Conservation (phyloP, 2,329 filamentous ascomycete species). For the Tolypocladium ovalisporum region DNA sequence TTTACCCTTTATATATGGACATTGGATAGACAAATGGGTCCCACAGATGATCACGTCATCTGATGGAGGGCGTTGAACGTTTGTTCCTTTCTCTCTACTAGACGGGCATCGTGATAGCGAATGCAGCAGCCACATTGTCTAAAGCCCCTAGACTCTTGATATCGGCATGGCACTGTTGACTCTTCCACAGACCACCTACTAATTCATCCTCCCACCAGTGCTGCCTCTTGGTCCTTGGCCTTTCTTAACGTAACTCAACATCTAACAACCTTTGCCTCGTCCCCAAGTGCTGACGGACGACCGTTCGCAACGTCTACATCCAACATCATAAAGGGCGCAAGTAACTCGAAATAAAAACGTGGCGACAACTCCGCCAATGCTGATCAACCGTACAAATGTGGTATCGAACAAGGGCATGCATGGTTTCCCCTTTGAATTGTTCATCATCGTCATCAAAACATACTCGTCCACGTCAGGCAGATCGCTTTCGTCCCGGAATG, state of each 20-base stretch:
- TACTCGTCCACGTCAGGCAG: conserved; percentile 2
- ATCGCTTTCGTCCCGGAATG: neutral
- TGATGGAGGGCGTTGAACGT: neutral
- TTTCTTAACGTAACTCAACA: neutral
- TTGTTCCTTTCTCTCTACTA: neutral
- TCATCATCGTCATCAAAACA: conserved; percentile 6
- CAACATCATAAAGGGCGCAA: neutral
- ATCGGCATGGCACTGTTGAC: neutral
- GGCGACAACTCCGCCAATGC: neutral
- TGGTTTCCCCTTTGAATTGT: conserved; percentile 1
- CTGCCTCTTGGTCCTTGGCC: neutral
- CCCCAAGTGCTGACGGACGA: neutral
- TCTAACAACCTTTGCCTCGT: neutral
- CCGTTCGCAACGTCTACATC: neutral
- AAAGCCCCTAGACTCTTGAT: neutral
- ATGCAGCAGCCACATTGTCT: neutral
- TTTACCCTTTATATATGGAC: neutral
- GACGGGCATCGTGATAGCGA: neutral
- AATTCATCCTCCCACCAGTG: neutral
- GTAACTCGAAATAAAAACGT: neutral
- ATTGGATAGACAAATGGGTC: neutral
- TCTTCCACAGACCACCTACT: neutral
- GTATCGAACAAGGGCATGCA: conserved; percentile 14
- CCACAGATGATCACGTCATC: neutral
- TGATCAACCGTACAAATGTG: conserved; percentile 9